These are phyloP conservation scores for Dioszegia crocea DNA, from an alignment of 768 basidiomycete species.

Conservation along the genomic window DNA sequence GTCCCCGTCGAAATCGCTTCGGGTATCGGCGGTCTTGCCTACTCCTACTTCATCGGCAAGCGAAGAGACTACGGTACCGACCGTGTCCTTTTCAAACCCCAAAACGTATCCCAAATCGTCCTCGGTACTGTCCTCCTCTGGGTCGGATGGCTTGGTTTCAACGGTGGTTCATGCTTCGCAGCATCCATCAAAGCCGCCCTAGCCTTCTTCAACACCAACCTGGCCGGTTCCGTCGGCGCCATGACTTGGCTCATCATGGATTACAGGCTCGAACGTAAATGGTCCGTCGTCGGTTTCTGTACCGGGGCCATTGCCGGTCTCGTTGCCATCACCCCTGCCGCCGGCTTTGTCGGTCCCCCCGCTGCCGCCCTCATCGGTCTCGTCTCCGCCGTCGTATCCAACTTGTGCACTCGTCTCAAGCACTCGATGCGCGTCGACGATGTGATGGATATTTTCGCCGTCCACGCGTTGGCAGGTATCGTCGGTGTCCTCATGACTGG, in stretches of 20 bases:
- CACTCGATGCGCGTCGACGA: slow-evolving; percentile 56
- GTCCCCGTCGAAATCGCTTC: slow-evolving; percentile 96
- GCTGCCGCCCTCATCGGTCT: slow-evolving; percentile 83
- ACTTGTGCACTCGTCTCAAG: slow-evolving; percentile 95
- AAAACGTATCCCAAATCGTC: slow-evolving; percentile 81
- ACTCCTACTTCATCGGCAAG: slow-evolving; percentile 74
- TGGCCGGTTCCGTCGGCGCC: slow-evolving; percentile 73
- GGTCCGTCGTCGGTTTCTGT: slow-evolving; percentile 91
- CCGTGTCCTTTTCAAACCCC: slow-evolving; percentile 84
- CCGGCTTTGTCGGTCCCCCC: slow-evolving; percentile 51
- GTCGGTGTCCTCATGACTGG: slow-evolving; percentile 64
- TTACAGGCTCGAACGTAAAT: slow-evolving; percentile 86
- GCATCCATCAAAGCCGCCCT: slow-evolving; percentile 82
- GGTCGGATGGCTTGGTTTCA: slow-evolving; percentile 69
- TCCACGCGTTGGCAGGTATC: slow-evolving; percentile 51
- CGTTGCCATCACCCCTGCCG: slow-evolving; percentile 52
- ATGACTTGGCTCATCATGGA: slow-evolving; percentile 56
- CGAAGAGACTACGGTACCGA: slow-evolving; percentile 88
- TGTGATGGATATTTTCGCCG: slow-evolving; percentile 72
- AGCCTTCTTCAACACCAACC: slow-evolving; percentile 89
- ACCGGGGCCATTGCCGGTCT: slow-evolving; percentile 78
- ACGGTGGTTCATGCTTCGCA: slow-evolving; percentile 79
- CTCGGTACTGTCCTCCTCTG: slow-evolving; percentile 91
- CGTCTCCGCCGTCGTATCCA: slow-evolving; percentile 76
- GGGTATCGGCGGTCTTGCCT: slow-evolving; percentile 85